Evolutionary conservation across 148 eudicot genomes (phyloP), one percentile per base, ranked within the genome.

Genomic region (Hydrangea macrophylla): DNA sequence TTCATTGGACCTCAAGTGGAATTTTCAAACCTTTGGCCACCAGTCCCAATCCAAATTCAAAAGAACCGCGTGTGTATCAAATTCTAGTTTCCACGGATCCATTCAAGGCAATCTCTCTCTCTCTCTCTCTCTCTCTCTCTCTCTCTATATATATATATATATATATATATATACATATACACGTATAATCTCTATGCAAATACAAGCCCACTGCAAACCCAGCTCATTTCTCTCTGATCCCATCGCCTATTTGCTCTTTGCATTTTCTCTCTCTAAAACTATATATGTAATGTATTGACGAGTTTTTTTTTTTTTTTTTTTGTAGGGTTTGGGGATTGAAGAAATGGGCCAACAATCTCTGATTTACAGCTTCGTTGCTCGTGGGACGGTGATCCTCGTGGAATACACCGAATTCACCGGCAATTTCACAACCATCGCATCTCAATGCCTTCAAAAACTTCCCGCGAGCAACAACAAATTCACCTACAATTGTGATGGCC

Each of bases 401-500:
- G 75, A 72, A 48, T 58, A 55, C 64, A 72, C 75, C n/a, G 75
- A 64, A 31, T 72, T 72, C 70, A 42, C 64, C 20, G 75, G 75
- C 26, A 72, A 72, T 66, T 72, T 72, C 75, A 64, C 70, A 48
- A 17, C 55, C 57, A 72, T 72, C 58, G 75, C 75, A 0, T 55
- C 75, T 11, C 70, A 72, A 44, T 72, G 75, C 70, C 75, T 72
- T 33, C 75, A 72, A 58, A 72, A 72, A 36, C 75, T 72, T 7
- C 75, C 75, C 0, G 45, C 75, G 9, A 64, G 40, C 62, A 72
- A 72, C 62, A 72, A 72, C 64, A 65, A 50, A 57, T 72, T 72
- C 31, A 72, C 75, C 55, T 72, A 72, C 70, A 72, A 64, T 30
- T 72, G 75, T 40, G 75, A 72, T 22, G 75, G 63, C n/a, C 75